Conservation (phyloP, 2,329 filamentous ascomycete genomes). For the Botrytis aclada region DNA sequence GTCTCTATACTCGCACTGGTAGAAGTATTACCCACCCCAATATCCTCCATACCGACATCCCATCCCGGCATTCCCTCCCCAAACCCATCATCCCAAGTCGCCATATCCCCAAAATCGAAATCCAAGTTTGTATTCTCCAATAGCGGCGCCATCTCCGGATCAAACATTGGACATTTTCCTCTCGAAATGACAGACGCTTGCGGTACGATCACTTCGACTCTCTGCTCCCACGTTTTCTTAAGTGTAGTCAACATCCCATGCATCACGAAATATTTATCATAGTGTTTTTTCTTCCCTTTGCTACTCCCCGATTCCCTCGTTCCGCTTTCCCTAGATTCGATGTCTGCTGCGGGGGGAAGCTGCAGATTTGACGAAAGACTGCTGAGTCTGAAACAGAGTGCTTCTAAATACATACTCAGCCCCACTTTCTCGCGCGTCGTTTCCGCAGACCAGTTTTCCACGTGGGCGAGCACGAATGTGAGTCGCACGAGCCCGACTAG, state of each 20-base stretch:
- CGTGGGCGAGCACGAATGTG: slow-evolving; percentile 32
- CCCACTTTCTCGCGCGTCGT: slow-evolving; percentile 30
- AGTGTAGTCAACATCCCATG: not conserved
- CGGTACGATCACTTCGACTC: not conserved
- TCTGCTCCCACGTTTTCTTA: slow-evolving; percentile 6
- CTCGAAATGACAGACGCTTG: not conserved
- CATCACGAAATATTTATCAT: slow-evolving; percentile 1
- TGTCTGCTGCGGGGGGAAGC: not conserved
- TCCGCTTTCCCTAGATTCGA: not conserved
- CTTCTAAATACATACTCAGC: slow-evolving; percentile 35
- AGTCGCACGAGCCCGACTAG: slow-evolving; percentile 31
- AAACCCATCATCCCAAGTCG: not conserved
- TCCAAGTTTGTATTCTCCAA: not conserved
- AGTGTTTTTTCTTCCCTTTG: not conserved
- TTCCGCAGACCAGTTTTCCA: slow-evolving; percentile 28
- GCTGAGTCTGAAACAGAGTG: slow-evolving; percentile 31
- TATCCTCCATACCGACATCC: not conserved
- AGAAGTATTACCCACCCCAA: not conserved
- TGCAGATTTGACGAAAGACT: slow-evolving; percentile 19
- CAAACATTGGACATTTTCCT: slow-evolving; percentile 15
- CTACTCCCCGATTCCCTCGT: not conserved
- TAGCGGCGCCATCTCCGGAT: not conserved
- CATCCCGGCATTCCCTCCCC: not conserved
- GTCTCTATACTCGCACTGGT: not conserved
- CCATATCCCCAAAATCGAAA: slow-evolving; percentile 25